These are phyloP conservation scores for Candida maltosa DNA, from an alignment of 805 yeast genomes.

Conservation along the genomic window DNA sequence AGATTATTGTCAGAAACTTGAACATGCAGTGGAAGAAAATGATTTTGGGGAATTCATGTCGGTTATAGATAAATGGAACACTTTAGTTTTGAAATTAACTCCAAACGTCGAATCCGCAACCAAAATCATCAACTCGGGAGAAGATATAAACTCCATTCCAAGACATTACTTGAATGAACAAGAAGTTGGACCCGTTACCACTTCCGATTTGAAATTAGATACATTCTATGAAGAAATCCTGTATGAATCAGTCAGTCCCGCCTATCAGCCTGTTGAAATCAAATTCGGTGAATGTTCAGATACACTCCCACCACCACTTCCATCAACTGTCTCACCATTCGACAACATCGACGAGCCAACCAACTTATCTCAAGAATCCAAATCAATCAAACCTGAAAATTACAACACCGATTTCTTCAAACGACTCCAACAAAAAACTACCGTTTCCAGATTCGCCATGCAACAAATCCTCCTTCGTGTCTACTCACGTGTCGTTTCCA, in stretches of 20 bases:
- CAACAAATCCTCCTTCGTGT: slow-evolving; percentile 72
- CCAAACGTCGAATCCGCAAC: slow-evolving; percentile 20
- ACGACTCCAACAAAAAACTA: slow-evolving; percentile 16
- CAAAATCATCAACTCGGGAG: slow-evolving; percentile 1
- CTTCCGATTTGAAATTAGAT: slow-evolving; percentile 18
- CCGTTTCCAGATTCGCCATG: slow-evolving; percentile 37
- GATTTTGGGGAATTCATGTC: slow-evolving; percentile 33
- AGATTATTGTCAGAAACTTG: slow-evolving; percentile 32
- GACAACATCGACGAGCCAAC: slow-evolving; percentile 2
- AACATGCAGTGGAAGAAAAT: slow-evolving; percentile 26
- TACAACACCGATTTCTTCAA: slow-evolving; percentile 18
- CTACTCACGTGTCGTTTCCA: slow-evolving; percentile 77
- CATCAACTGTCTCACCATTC: not conserved
- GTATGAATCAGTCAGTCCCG: slow-evolving; percentile 10
- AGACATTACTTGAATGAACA: slow-evolving; percentile 13
- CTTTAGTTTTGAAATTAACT: slow-evolving; percentile 33
- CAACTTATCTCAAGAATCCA: slow-evolving; percentile 6
- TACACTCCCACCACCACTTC: too few species aligned
- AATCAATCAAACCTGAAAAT: slow-evolving; percentile 16
- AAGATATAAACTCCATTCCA: slow-evolving; percentile 22
- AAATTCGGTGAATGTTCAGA: too few species aligned
- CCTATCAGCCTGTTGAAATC: slow-evolving; percentile 5
- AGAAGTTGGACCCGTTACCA: slow-evolving; percentile 12
- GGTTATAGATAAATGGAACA: slow-evolving; percentile 40
- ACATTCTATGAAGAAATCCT: slow-evolving; percentile 15